Evolutionary conservation across 495 filamentous ascomycete species (phyloP), one percentile per base, ranked within the genome.

Genomic region (Jackrogersella minutella): DNA sequence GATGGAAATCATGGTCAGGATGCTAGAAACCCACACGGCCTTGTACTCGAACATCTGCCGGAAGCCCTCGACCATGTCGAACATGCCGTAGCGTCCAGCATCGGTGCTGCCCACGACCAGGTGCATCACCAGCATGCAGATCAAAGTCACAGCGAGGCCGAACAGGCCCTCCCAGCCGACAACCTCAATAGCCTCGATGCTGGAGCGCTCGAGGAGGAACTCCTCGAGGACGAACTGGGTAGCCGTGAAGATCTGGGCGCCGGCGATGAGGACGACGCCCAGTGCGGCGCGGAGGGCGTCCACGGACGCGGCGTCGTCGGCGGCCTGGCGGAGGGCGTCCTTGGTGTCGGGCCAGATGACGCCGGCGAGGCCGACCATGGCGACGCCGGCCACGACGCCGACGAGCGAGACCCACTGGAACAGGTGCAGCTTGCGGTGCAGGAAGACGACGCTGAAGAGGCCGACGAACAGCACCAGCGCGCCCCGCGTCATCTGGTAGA

Each of bases 401-500:
- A 94, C 82, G 3, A 99, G 85, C 5, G 92, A 89, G 61, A 89
- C 80, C 95, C 95, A 99, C 73, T 98, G 93, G 79, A 92, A 97
- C 3, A 88, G 63, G 62, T 88, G 84, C 30, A 98, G 82, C 66
- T 85, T 88, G 28, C 92, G 87, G 54, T 84, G 87, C 33, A 99
- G 79, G 74, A 99, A 98, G 2, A 96, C 67, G 5, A 99, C 93
- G 73, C 92, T 96, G 81, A 99, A 97, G 0, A 97, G 77, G 0
- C 95, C 95, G 9, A 99, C 95, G 60, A 98, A 99, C 3, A 99
- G 82, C 13, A 98, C 93, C 22, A 99, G 81, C 0, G 95, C 94
- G 13, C 95, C 95, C 24, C 95, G 85, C 7, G 94, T 98, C 95
- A 99, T 99, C 76, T 99, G 95, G 81, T 97, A 99, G 69, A 99